Evolutionary conservation across 306 rosid species (phyloP), one percentile per base, ranked within the genome.

Genomic region (Rubus parviflorus): DNA sequence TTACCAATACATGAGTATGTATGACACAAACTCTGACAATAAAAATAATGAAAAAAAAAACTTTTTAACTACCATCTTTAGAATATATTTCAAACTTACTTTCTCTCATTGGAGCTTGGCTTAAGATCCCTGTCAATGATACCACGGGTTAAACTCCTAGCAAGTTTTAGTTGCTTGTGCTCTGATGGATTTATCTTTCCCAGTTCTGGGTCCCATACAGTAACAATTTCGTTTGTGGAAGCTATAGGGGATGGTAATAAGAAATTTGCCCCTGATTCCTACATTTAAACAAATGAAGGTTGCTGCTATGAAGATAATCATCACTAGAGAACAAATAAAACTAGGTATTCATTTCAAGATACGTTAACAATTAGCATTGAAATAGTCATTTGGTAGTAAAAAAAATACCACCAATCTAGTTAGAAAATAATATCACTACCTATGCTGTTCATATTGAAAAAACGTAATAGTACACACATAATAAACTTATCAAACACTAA

Each of bases 191-290:
- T 92, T 70, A 88, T 83, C 86, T 86, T 95, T 63, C 97, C 99
- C 64, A 92, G 83, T 81, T 95, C 99, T 15, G 97, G 99, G 82
- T 95, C 99, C 97, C 95, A 92, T 54, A 95, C 92, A 73, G 78
- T 92, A 77, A 95, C 97, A 73, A 95, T 92, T 64, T 90, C 97
- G 87, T 95, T 95, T 75, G 97, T 88, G 40, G 99, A 92, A 76
- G 94, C 89, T 72, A 95, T 85, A 79, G 97, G 97, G 30, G 99
- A 88, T 19, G 99, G 97, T 79, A 95, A 77, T 81, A 92, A 80
- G 88, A 95, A 90, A 83, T 95, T 95, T 83, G 96, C 91, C 79
- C 98, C 97, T 6, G 97, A 90, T 90, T 95, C 98, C 98, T 95
- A 84, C 86, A 85, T 81, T 83, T 83, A 72, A 83, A 82, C 49